These are phyloP conservation scores for Dactylellina leptospora DNA, from an alignment of 2,329 filamentous ascomycete species.

Conservation along the genomic window DNA sequence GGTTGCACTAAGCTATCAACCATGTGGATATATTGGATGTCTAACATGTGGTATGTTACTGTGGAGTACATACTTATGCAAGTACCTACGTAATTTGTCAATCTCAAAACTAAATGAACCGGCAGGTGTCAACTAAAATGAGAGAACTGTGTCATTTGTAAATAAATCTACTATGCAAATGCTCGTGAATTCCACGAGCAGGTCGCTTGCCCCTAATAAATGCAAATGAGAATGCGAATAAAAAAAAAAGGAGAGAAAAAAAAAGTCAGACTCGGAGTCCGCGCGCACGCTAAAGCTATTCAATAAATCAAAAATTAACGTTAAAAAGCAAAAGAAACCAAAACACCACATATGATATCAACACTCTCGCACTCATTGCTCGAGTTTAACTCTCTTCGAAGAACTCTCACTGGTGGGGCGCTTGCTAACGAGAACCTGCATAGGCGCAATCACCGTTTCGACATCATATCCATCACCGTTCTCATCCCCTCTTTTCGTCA, in stretches of 20 bases:
- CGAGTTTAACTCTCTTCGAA: conserved; percentile 39
- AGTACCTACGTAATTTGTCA: too few species aligned
- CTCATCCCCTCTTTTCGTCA: conserved; percentile 95
- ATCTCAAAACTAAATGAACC: too few species aligned
- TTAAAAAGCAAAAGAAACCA: neutral
- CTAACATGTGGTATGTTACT: too few species aligned
- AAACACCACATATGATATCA: neutral
- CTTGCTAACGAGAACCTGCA: conserved; percentile 83
- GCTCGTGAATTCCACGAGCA: too few species aligned
- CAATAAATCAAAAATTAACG: conserved; percentile 5
- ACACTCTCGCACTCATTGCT: conserved; percentile 5
- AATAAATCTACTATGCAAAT: too few species aligned
- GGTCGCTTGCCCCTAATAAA: too few species aligned
- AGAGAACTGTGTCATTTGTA: too few species aligned
- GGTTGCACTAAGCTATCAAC: too few species aligned
- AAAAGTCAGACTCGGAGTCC: neutral
- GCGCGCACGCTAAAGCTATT: conserved; percentile 1
- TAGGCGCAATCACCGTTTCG: conserved; percentile 93
- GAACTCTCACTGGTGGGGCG: conserved; percentile 25
- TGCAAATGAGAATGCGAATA: neutral
- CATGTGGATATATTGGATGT: too few species aligned
- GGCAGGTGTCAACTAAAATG: too few species aligned
- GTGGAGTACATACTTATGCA: too few species aligned
- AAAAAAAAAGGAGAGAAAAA: neutral
- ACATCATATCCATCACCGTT: conserved; percentile 80